Conservation (phyloP, 163 green algal genomes). For the Trebouxiophyceae sp. region DNA sequence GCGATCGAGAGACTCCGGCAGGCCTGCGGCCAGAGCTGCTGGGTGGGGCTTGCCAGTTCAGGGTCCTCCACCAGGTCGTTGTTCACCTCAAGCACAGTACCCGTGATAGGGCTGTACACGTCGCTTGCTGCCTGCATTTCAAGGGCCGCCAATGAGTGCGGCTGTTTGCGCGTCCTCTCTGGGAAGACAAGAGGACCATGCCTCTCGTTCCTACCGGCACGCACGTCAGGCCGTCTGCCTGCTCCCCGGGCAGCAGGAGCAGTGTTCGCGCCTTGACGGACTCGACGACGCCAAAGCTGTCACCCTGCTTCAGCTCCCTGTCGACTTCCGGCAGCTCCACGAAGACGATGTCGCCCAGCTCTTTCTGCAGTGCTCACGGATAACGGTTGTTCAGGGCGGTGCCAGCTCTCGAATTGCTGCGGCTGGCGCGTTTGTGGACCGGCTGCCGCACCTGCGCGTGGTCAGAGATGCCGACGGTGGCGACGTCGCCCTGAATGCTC, state of each 20-base stretch:
- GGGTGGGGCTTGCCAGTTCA: too few relatives aligned
- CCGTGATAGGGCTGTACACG: constrained; percentile 86
- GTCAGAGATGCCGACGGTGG: constrained; percentile 89
- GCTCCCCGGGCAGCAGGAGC: too few relatives aligned
- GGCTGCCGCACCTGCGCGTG: constrained; percentile 92
- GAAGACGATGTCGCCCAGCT: constrained; percentile 97
- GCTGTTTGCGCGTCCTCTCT: too few relatives aligned
- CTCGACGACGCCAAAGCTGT: constrained; percentile 95
- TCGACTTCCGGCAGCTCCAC: constrained; percentile 96
- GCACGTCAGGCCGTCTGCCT: too few relatives aligned
- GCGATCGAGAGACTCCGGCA: too few relatives aligned
- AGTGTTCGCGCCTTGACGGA: constrained; percentile 88
- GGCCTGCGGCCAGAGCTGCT: too few relatives aligned
- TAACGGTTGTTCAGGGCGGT: too few relatives aligned
- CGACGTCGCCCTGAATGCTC: constrained; percentile 77
- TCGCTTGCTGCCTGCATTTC: constrained; percentile 88
- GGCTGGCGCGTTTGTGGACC: too few relatives aligned
- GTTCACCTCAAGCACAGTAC: constrained; percentile 89
- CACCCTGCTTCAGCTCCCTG: constrained; percentile 58
- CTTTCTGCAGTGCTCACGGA: constrained; percentile 58
- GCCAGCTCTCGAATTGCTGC: too few relatives aligned
- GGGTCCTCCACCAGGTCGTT: constrained; percentile 66
- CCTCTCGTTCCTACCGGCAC: too few relatives aligned
- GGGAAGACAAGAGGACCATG: too few relatives aligned
- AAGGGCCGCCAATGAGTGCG: too few relatives aligned